Conservation (phyloP, 768 basidiomycete species). For the Boletus speciosus region DNA sequence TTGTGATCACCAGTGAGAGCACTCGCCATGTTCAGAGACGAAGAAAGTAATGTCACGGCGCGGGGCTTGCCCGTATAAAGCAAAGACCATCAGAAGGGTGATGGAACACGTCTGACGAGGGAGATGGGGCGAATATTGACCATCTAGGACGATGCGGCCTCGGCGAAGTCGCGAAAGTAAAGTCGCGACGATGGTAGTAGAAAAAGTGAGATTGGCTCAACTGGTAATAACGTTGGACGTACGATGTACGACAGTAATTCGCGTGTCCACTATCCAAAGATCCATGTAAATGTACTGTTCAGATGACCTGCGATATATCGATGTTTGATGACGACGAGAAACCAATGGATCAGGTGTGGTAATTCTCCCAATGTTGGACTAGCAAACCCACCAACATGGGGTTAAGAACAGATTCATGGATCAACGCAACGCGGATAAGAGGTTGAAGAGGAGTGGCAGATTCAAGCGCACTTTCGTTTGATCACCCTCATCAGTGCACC, state of each 20-base stretch:
- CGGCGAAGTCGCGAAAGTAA: background rate
- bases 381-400: constrained; percentile 8
- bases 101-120: background rate
- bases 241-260: background rate
- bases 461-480: background rate
- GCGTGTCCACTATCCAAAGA: background rate
- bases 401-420: background rate
- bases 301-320: background rate
- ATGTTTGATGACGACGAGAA: background rate
- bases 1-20: background rate
- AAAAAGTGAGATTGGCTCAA: background rate
- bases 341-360: background rate
- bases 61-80: background rate
- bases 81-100: background rate
- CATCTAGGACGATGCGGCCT: background rate
- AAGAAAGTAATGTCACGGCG: background rate
- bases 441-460: background rate
- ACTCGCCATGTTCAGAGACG: background rate
- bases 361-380: background rate
- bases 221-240: background rate
- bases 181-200: background rate
- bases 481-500: background rate
- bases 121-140: background rate
- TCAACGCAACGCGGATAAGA: background rate
- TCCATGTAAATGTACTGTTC: background rate